Percentiles rank a stretch among this genome's conserved stretches.
Evolutionary conservation across 2,329 filamentous ascomycete genomes (phyloP).

Genomic region (Fusarium sp.): DNA sequence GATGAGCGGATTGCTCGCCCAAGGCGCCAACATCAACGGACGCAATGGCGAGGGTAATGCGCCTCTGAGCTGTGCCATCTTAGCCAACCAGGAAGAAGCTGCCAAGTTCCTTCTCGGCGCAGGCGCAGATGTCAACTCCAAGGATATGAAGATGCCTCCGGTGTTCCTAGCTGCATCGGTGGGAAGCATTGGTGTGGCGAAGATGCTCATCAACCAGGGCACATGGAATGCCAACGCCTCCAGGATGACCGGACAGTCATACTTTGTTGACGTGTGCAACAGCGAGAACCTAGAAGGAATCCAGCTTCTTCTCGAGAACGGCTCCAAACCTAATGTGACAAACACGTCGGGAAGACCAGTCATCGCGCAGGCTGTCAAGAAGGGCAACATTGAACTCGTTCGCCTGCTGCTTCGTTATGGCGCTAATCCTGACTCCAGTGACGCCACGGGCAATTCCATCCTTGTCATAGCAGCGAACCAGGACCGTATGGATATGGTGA

Average conservation of each 20-base stretch:
- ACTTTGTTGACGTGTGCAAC: conserved; percentile 50
- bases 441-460: conserved; percentile 50
- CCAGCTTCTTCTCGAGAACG: conserved; percentile 49
- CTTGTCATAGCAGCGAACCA: conserved; percentile 50
- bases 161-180: conserved; percentile 53
- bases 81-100: conserved; percentile 50
- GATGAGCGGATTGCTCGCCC: conserved; percentile 51
- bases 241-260: conserved; percentile 49
- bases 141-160: conserved; percentile 49
- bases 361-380: conserved; percentile 49
- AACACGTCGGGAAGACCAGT: conserved; percentile 47
- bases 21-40: conserved; percentile 55
- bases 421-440: conserved; percentile 52
- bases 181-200: conserved; percentile 48
- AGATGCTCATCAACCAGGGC: conserved; percentile 49
- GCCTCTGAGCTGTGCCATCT: conserved; percentile 53
- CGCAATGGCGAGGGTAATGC: conserved; percentile 54
- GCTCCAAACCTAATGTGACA: conserved; percentile 49
- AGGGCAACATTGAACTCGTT: conserved; percentile 47
- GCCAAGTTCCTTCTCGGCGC: conserved; percentile 52
- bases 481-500: conserved; percentile 50
- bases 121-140: conserved; percentile 48
- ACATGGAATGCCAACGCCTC: conserved; percentile 50
- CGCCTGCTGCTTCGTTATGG: conserved; percentile 53
- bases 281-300: conserved; percentile 48